Percentiles rank a stretch among this genome's conserved stretches.
phyloP scores from a whole-genome alignment of 2,329 filamentous ascomycete species.

The Incumbomyces delicatus region DNA sequence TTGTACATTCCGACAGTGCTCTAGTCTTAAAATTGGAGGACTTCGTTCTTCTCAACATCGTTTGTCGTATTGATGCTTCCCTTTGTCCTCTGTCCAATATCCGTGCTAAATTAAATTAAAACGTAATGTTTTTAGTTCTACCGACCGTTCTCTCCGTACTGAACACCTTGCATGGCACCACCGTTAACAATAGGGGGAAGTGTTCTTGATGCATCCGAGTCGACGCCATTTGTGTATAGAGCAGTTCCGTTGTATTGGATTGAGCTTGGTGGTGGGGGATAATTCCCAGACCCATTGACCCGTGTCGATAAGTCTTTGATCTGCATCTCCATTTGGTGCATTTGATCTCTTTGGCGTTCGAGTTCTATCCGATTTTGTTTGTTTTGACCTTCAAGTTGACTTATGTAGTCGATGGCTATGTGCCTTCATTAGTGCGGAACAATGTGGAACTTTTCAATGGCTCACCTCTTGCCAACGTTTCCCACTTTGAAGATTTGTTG shows the following conservation, averaged over 20 bases:
- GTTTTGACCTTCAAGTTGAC: slow-evolving; percentile 33
- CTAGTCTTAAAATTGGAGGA: too few species aligned
- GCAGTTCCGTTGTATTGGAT: slow-evolving; percentile 16
- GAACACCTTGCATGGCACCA: slow-evolving; percentile 38
- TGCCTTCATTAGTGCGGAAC: slow-evolving; percentile 11
- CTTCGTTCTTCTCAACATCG: too few species aligned
- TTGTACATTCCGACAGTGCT: too few species aligned
- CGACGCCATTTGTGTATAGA: slow-evolving; percentile 14
- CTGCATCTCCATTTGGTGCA: slow-evolving; percentile 21
- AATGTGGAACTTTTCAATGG: neutral
- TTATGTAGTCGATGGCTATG: slow-evolving; percentile 40
- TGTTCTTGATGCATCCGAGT: slow-evolving; percentile 34
- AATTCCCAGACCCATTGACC: slow-evolving; percentile 18
- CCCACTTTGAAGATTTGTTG: slow-evolving; percentile 45
- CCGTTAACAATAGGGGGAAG: slow-evolving; percentile 39
- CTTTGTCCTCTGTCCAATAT: too few species aligned
- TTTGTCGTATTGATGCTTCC: too few species aligned
- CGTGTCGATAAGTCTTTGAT: slow-evolving; percentile 26
- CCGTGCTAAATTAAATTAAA: too few species aligned
- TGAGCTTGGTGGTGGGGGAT: slow-evolving; percentile 17
- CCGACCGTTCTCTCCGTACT: slow-evolving; percentile 40
- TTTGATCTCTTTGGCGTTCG: slow-evolving; percentile 24
- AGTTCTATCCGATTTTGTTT: slow-evolving; percentile 30
- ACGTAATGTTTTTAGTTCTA: slow-evolving; percentile 16
- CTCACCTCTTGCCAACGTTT: slow-evolving; percentile 39